Conservation (phyloP, 2,329 filamentous ascomycete species). For the Whalleya microplaca region DNA sequence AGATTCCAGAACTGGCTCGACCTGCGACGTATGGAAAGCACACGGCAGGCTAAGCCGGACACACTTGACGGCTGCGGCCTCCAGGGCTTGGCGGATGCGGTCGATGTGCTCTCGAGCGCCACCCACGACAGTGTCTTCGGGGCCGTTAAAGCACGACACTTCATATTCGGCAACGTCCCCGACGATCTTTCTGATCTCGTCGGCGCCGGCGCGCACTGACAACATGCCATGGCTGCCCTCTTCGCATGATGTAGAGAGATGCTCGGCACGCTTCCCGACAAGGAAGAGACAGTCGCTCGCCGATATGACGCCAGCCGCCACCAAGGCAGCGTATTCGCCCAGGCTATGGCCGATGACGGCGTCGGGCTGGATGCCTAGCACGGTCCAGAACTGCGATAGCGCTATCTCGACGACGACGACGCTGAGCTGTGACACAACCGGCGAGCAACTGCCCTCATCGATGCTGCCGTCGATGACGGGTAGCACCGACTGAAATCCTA, state of each 20-base stretch:
- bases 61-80: conserved; percentile 43
- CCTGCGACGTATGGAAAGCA: conserved; percentile 65
- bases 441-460: conserved; percentile 44
- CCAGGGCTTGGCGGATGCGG: conserved; percentile 38
- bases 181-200: conserved; percentile 55
- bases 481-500: conserved; percentile 56
- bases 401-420: conserved; percentile 56
- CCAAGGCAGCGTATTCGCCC: conserved; percentile 71
- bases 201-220: conserved; percentile 45
- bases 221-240: conserved; percentile 60
- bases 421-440: conserved; percentile 52
- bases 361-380: conserved; percentile 52
- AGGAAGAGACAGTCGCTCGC: conserved; percentile 69
- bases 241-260: conserved; percentile 64
- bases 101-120: conserved; percentile 43
- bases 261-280: conserved; percentile 65
- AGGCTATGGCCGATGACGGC: conserved; percentile 64
- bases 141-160: conserved; percentile 72
- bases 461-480: conserved; percentile 31
- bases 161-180: conserved; percentile 44
- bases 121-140: conserved; percentile 70
- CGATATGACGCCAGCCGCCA: conserved; percentile 69
- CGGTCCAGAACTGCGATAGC: conserved; percentile 53
- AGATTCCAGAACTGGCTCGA: conserved; percentile 60
- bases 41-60: conserved; percentile 56